Percentiles rank a stretch among this genome's conserved stretches.
These are phyloP conservation scores for Tetraselmis striata DNA, from an alignment of 139 green algal genomes.

Conservation along the genomic window DNA sequence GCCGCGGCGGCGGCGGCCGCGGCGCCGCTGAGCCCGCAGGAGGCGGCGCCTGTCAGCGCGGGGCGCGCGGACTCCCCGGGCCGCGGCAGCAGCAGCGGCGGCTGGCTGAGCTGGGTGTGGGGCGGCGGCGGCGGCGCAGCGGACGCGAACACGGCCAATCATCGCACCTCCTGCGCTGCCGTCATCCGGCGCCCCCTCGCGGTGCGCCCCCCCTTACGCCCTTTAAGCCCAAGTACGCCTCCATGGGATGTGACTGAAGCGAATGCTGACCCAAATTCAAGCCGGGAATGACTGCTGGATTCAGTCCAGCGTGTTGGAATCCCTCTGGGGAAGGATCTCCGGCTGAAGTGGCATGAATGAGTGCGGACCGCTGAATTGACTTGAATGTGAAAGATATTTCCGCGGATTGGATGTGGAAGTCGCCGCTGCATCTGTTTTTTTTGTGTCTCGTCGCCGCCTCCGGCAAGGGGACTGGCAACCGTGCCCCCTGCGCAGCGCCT, in stretches of 20 bases:
- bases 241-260: neutral
- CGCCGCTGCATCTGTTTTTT: neutral
- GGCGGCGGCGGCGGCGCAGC: conserved; percentile 7
- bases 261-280: neutral
- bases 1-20: neutral
- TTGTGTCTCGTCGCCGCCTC: neutral
- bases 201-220: neutral
- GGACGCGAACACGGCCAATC: neutral
- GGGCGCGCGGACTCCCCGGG: neutral
- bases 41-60: neutral
- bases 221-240: neutral
- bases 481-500: neutral
- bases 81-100: conserved; percentile 8
- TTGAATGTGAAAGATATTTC: neutral
- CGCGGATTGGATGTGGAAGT: neutral
- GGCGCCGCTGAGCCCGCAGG: neutral
- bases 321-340: too few species aligned
- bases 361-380: too few species aligned
- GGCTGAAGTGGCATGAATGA: too few species aligned
- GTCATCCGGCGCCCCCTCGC: neutral
- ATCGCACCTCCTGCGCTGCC: neutral
- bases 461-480: neutral
- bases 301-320: too few species aligned
- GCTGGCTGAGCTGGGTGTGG: conserved; percentile 32
- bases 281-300: neutral